Conservation (phyloP, 495 filamentous ascomycete genomes). For the Penicillium malachiteum region DNA sequence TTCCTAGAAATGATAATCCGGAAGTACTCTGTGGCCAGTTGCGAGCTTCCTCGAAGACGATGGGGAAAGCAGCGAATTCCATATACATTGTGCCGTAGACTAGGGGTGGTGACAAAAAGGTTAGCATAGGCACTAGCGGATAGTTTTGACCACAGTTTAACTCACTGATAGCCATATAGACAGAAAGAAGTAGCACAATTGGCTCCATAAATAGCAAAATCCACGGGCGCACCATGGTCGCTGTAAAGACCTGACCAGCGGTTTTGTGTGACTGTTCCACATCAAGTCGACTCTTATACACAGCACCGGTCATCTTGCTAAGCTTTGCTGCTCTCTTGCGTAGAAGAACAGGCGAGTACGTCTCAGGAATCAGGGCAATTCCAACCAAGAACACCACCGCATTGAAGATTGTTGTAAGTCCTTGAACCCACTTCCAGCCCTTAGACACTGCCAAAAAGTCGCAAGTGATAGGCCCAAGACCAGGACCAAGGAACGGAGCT, state of each 20-base stretch:
- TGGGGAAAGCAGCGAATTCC: constrained; percentile 70
- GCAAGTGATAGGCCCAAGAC: constrained; percentile 48
- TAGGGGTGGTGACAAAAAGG: background rate
- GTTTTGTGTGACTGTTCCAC: constrained; percentile 7
- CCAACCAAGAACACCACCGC: constrained; percentile 42
- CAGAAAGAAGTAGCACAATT: constrained; percentile 52
- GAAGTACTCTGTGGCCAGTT: constrained; percentile 62
- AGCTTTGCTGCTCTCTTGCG: constrained; percentile 38
- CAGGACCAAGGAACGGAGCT: constrained; percentile 59
- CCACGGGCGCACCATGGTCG: constrained; percentile 27
- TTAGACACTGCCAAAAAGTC: constrained; percentile 47
- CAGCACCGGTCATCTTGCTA: constrained; percentile 42
- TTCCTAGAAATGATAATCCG: constrained; percentile 67
- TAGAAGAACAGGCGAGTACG: constrained; percentile 47
- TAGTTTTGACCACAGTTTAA: background rate
- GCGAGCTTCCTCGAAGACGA: constrained; percentile 66
- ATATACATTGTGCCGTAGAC: constrained; percentile 70
- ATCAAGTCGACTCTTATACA: constrained; percentile 26
- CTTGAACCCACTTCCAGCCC: constrained; percentile 60
- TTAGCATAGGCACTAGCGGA: no score
- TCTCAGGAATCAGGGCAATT: constrained; percentile 44
- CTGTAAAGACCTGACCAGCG: constrained; percentile 16
- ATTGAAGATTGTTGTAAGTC: constrained; percentile 34
- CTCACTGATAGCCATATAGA: constrained; percentile 59
- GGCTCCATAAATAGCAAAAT: constrained; percentile 33